Evolutionary conservation across 352 stramenopile species (phyloP).

Genomic region (Globisporangium solare): DNA sequence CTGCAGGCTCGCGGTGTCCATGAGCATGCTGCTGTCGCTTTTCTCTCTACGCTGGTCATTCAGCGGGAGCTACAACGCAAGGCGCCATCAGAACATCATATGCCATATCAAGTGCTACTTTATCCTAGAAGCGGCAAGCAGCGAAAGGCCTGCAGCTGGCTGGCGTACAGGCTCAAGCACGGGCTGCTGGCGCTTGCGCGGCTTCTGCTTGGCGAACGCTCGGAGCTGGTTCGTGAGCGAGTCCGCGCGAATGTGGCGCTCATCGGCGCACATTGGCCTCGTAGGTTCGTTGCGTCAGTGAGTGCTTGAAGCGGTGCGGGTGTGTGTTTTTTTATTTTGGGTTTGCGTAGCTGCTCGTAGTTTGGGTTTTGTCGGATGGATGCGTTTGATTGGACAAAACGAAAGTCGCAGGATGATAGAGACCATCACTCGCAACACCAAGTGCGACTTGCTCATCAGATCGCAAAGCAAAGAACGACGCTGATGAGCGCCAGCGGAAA

Average conservation of each 20-base stretch:
- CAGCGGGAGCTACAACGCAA: neutral
- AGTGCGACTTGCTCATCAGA: no score
- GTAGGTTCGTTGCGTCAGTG: neutral
- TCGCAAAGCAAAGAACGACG: no score
- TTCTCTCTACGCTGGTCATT: neutral
- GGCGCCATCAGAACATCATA: no score
- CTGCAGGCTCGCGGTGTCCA: constrained; percentile 19
- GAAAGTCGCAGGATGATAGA: neutral
- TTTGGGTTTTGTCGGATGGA: neutral
- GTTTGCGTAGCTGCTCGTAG: neutral
- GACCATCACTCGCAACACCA: neutral
- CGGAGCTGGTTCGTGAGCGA: constrained; percentile 43
- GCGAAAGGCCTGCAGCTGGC: no score
- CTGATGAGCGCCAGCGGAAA: constrained; percentile 3
- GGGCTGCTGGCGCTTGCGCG: constrained; percentile 13
- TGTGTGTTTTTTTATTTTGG: neutral
- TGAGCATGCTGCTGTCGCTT: neutral
- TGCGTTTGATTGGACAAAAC: neutral
- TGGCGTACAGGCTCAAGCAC: constrained; percentile 19
- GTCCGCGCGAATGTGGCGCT: constrained; percentile 33
- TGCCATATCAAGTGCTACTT: no score
- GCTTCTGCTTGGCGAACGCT: constrained; percentile 27
- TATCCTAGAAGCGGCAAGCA: no score
- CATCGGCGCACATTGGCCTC: constrained; percentile 5
- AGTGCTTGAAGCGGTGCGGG: neutral